These are phyloP conservation scores for Paracoccidioides lutzii DNA, from an alignment of 2,329 filamentous ascomycete genomes.

Conservation along the genomic window DNA sequence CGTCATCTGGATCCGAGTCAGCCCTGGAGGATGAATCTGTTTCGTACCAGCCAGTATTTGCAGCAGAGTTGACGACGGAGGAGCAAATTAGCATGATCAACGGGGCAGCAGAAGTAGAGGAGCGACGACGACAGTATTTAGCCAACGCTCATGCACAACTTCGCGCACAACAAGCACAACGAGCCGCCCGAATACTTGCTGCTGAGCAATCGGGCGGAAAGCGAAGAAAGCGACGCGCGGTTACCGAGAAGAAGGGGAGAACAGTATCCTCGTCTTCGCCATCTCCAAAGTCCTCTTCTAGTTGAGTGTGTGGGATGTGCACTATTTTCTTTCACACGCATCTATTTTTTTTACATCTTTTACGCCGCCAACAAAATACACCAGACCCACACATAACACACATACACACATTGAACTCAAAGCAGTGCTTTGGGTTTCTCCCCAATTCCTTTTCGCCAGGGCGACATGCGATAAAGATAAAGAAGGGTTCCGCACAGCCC, in stretches of 20 bases:
- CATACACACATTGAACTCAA: too few relatives aligned
- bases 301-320: neutral
- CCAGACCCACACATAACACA: too few relatives aligned
- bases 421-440: too few relatives aligned
- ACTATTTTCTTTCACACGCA: neutral
- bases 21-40: neutral
- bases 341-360: neutral
- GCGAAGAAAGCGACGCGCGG: slow-evolving; percentile 10
- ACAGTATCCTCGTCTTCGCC: slow-evolving; percentile 13
- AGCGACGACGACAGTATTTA: slow-evolving; percentile 25
- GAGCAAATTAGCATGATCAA: slow-evolving; percentile 27
- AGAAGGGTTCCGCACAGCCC: too few relatives aligned
- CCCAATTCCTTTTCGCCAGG: too few relatives aligned
- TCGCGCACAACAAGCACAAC: slow-evolving; percentile 27
- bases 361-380: too few relatives aligned
- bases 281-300: neutral
- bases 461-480: too few relatives aligned
- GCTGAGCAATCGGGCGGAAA: slow-evolving; percentile 11
- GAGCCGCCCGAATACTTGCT: slow-evolving; percentile 19
- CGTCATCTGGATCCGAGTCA: slow-evolving; percentile 12
- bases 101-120: slow-evolving; percentile 25
- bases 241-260: slow-evolving; percentile 11
- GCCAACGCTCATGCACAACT: slow-evolving; percentile 30
- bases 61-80: slow-evolving; percentile 24
- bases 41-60: slow-evolving; percentile 9